These are phyloP conservation scores for Styphnolobium japonicum DNA, from an alignment of 306 rosid genomes.

Conservation along the genomic window DNA sequence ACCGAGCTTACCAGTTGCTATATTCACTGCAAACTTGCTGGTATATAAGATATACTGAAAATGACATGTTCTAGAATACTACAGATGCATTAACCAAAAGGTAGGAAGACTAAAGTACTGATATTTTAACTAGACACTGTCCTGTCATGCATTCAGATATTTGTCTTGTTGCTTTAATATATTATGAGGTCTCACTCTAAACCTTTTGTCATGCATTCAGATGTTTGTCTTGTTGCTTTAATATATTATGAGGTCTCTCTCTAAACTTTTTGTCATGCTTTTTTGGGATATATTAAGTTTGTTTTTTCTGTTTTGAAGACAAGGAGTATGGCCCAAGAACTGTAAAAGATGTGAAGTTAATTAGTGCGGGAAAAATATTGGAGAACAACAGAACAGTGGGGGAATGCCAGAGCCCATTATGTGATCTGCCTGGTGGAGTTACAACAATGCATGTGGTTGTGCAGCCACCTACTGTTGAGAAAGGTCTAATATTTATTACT, in stretches of 20 bases:
- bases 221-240: not conserved
- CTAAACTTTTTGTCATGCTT: not conserved
- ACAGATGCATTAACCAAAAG: not conserved
- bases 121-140: not conserved
- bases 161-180: not conserved
- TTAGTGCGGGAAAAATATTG: constrained; percentile 78
- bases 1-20: not conserved
- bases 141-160: not conserved
- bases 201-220: not conserved
- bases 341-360: constrained; percentile 85
- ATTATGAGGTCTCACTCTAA: not conserved
- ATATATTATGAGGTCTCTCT: not conserved
- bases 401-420: constrained; percentile 83
- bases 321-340: constrained; percentile 87
- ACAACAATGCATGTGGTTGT: constrained; percentile 92
- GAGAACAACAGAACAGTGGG: constrained; percentile 85
- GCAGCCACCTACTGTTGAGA: constrained; percentile 65
- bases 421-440: constrained; percentile 73
- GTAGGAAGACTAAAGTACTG: not conserved
- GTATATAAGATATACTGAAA: not conserved
- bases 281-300: not conserved
- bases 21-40: not conserved
- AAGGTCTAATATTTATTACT: constrained; percentile 49
- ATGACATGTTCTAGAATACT: not conserved
- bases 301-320: constrained; percentile 45